Evolutionary conservation across 2,329 filamentous ascomycete genomes (phyloP).

Genomic region (Cordyceps farinosa): DNA sequence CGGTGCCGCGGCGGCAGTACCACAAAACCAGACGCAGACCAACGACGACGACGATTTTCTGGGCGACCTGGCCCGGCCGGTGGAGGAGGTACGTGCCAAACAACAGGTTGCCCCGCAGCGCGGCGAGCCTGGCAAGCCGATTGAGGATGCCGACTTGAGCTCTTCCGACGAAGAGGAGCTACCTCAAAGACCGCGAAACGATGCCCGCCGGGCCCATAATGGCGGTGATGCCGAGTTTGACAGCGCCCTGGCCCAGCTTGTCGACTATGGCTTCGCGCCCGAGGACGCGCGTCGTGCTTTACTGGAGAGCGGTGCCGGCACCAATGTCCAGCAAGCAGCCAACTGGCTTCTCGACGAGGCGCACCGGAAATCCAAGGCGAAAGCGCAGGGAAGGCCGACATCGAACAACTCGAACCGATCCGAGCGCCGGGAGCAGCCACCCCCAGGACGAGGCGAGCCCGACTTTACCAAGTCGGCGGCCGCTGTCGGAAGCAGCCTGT

Average conservation of each 20-base stretch:
- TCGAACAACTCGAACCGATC: slow-evolving; percentile 34
- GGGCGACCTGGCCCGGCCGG: slow-evolving; percentile 61
- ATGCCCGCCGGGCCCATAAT: slow-evolving; percentile 23
- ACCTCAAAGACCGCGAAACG: slow-evolving; percentile 23
- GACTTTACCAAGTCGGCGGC: slow-evolving; percentile 80
- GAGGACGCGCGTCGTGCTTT: slow-evolving; percentile 81
- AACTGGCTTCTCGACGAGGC: slow-evolving; percentile 89
- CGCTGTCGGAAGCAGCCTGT: slow-evolving; percentile 74
- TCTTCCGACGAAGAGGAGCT: slow-evolving; percentile 41
- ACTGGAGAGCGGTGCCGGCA: slow-evolving; percentile 71
- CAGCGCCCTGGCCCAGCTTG: slow-evolving; percentile 77
- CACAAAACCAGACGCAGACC: slow-evolving; percentile 26
- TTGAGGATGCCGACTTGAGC: slow-evolving; percentile 48
- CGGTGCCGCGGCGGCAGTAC: slow-evolving; percentile 27
- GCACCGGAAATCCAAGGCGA: slow-evolving; percentile 76
- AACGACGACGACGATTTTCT: slow-evolving; percentile 64
- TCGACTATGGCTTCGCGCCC: slow-evolving; percentile 90
- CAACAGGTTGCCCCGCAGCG: slow-evolving; percentile 38
- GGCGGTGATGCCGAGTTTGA: slow-evolving; percentile 53
- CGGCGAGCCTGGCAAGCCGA: slow-evolving; percentile 53
- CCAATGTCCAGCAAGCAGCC: slow-evolving; percentile 81
- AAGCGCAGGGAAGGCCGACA: slow-evolving; percentile 53
- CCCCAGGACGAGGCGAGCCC: slow-evolving; percentile 53
- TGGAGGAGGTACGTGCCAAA: slow-evolving; percentile 58
- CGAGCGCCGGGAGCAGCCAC: slow-evolving; percentile 20